Conservation (phyloP, 139 green algal genomes). For the Mychonastes homosphaera region DNA sequence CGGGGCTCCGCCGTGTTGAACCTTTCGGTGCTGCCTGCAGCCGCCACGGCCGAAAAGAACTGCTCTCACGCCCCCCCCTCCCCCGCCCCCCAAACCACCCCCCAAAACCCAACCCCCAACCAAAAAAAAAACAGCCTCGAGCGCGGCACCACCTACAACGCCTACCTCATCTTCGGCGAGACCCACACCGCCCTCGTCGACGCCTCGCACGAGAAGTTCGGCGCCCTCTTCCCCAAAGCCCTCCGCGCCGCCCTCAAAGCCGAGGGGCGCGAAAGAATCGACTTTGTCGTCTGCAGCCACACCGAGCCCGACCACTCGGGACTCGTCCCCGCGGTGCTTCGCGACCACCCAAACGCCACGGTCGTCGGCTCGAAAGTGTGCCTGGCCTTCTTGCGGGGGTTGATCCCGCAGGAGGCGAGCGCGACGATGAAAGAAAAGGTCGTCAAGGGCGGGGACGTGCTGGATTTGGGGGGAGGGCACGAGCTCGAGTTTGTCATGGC, state of each 20-base stretch:
- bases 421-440: conserved; percentile 4
- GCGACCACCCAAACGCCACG: conserved; percentile 61
- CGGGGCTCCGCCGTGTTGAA: not conserved
- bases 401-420: not conserved
- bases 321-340: conserved; percentile 76
- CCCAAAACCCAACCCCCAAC: not conserved
- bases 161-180: conserved; percentile 84
- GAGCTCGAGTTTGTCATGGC: conserved; percentile 92
- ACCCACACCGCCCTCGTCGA: conserved; percentile 87
- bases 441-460: conserved; percentile 72
- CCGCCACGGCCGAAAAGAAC: not conserved
- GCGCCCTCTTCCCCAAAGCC: conserved; percentile 65
- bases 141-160: conserved; percentile 93
- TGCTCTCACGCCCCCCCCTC: not conserved
- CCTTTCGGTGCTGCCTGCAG: not conserved
- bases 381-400: conserved; percentile 46
- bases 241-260: conserved; percentile 40
- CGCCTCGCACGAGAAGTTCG: conserved; percentile 93
- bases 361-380: conserved; percentile 81
- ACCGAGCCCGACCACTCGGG: conserved; percentile 87
- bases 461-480: conserved; percentile 81
- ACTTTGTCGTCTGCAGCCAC: conserved; percentile 77
- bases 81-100: not conserved
- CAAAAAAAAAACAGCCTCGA: conserved; percentile 38
- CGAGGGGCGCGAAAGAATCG: conserved; percentile 34